phyloP scores from a whole-genome alignment of 163 green algal genomes.

The Trebouxia gelatinosa region DNA sequence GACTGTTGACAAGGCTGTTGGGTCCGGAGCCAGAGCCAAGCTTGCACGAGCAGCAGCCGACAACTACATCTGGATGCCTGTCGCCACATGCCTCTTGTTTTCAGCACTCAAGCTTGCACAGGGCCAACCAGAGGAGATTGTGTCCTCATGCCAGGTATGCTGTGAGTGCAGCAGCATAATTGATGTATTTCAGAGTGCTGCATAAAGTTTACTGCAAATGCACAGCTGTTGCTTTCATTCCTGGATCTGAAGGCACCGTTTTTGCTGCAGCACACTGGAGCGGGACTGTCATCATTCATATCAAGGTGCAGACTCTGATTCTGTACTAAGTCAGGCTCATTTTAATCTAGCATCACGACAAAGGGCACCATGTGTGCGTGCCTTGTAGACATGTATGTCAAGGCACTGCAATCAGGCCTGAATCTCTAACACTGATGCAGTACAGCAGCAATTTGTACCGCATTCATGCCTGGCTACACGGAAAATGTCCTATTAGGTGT shows the following conservation, averaged over 20 bases:
- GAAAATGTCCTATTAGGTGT: neutral
- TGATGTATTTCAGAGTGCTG: too few relatives aligned
- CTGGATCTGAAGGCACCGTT: conserved; percentile 23
- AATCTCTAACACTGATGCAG: neutral
- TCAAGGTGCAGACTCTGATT: conserved; percentile 32
- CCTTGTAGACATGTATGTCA: neutral
- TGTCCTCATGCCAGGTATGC: conserved; percentile 21
- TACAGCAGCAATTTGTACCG: neutral
- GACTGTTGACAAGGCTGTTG: conserved; percentile 15
- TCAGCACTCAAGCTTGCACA: conserved; percentile 27
- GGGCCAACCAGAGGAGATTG: conserved; percentile 31
- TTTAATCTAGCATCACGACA: neutral
- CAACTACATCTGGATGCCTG: conserved; percentile 22
- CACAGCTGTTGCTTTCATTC: conserved; percentile 45
- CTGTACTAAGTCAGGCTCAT: neutral
- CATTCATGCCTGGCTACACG: neutral
- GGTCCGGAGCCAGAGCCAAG: conserved; percentile 1
- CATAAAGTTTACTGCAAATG: too few relatives aligned
- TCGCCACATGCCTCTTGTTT: conserved; percentile 27
- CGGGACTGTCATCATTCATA: conserved; percentile 44
- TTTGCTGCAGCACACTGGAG: conserved; percentile 49
- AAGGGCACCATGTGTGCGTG: neutral
- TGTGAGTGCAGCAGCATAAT: too few relatives aligned
- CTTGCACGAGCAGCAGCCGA: neutral
- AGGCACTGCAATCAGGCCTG: neutral